Percentiles rank a stretch among this genome's conserved stretches.
Evolutionary conservation across 2,329 filamentous ascomycete genomes (phyloP).

Genomic region (Microsporum audouinii): DNA sequence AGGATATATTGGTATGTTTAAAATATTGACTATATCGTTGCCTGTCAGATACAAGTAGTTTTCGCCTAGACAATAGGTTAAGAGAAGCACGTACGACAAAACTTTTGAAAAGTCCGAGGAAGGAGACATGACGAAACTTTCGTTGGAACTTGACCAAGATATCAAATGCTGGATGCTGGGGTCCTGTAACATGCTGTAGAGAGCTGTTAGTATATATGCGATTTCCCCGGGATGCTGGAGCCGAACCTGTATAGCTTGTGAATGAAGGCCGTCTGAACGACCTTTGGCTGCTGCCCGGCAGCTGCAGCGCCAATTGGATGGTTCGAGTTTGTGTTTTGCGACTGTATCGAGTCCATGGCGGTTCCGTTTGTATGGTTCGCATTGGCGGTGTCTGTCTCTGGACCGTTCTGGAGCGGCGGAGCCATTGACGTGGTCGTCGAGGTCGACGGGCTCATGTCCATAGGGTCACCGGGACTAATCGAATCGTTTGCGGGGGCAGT

Average conservation of each 20-base stretch:
- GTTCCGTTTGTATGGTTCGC: slow-evolving; percentile 19
- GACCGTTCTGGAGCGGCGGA: slow-evolving; percentile 39
- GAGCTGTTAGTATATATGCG: background rate
- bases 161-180: slow-evolving; percentile 87
- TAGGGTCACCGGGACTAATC: slow-evolving; percentile 38
- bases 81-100: slow-evolving; percentile 59
- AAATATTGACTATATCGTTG: slow-evolving; percentile 75
- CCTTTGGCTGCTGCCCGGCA: slow-evolving; percentile 79
- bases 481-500: slow-evolving; percentile 34
- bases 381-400: slow-evolving; percentile 41
- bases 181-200: slow-evolving; percentile 84
- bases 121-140: slow-evolving; percentile 98
- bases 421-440: slow-evolving; percentile 35
- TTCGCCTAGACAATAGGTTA: background rate
- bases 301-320: slow-evolving; percentile 36
- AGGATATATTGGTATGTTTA: slow-evolving; percentile 98
- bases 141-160: slow-evolving; percentile 84
- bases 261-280: slow-evolving; percentile 96
- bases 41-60: background rate
- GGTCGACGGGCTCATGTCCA: slow-evolving; percentile 43
- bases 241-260: slow-evolving; percentile 96
- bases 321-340: slow-evolving; percentile 21
- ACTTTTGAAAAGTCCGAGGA: slow-evolving; percentile 97
- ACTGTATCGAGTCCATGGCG: slow-evolving; percentile 12
- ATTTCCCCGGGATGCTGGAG: background rate